phyloP scores from a whole-genome alignment of 2,329 filamentous ascomycete genomes.

The Aspergillus puulaauensis region DNA sequence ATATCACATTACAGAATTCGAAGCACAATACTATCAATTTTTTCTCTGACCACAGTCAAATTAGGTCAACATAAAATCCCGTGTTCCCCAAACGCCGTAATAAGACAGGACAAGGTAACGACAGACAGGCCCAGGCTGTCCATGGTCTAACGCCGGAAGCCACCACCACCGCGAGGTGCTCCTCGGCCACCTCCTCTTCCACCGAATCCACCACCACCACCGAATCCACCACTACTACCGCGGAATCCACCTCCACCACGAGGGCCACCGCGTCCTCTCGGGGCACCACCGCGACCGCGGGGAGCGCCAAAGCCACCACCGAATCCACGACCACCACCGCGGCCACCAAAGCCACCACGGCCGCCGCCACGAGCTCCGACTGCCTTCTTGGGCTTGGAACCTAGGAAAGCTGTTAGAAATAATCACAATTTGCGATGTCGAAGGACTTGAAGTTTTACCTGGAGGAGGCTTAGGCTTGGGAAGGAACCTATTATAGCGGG shows the following conservation, averaged over 20 bases:
- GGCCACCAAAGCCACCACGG: slow-evolving; percentile 42
- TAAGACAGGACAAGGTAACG: slow-evolving; percentile 35
- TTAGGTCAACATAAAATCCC: slow-evolving; percentile 36
- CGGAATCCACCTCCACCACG: slow-evolving; percentile 25
- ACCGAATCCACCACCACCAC: slow-evolving; percentile 40
- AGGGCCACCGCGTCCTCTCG: slow-evolving; percentile 32
- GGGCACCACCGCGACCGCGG: slow-evolving; percentile 41
- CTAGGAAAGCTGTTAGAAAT: slow-evolving; percentile 43
- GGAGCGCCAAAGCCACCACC: slow-evolving; percentile 23
- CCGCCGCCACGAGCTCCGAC: slow-evolving; percentile 54
- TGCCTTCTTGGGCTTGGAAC: slow-evolving; percentile 69
- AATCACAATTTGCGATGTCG: not conserved
- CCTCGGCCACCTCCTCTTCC: slow-evolving; percentile 37
- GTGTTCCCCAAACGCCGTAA: slow-evolving; percentile 45
- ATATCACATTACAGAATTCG: slow-evolving; percentile 25
- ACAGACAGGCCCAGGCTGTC: slow-evolving; percentile 24
- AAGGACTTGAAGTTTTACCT: slow-evolving; percentile 35
- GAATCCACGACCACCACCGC: slow-evolving; percentile 53
- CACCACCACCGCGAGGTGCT: slow-evolving; percentile 31
- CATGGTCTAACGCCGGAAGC: slow-evolving; percentile 24
- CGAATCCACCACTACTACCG: slow-evolving; percentile 20
- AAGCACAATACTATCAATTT: slow-evolving; percentile 29
- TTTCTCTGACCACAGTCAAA: slow-evolving; percentile 30
- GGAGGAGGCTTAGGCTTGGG: slow-evolving; percentile 81
- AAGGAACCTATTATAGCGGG: slow-evolving; percentile 63